Evolutionary conservation across 1,284 basidiomycete species (phyloP).

Genomic region (Laetiporus sulphureus): DNA sequence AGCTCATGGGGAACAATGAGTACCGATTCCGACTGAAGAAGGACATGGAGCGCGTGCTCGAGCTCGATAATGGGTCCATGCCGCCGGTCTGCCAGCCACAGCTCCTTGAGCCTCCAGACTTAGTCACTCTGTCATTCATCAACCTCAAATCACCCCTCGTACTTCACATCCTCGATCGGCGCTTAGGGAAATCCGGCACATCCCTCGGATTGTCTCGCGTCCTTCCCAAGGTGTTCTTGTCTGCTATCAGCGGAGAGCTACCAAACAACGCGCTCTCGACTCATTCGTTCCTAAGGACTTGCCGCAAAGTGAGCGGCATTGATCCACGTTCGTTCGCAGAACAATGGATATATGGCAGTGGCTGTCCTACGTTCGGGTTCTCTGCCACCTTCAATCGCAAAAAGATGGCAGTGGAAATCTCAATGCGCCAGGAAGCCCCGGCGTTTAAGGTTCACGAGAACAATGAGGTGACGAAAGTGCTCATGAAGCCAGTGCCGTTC

Average conservation of each 20-base stretch:
- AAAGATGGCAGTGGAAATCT: slow-evolving; percentile 96
- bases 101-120: slow-evolving; percentile 76
- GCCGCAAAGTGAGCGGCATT: slow-evolving; percentile 89
- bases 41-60: slow-evolving; percentile 92
- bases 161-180: slow-evolving; percentile 91
- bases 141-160: slow-evolving; percentile 95
- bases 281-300: slow-evolving; percentile 85
- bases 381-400: slow-evolving; percentile 94
- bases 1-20: slow-evolving; percentile 93
- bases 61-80: slow-evolving; percentile 85
- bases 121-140: slow-evolving; percentile 76
- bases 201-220: slow-evolving; percentile 92
- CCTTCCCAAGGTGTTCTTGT: slow-evolving; percentile 91
- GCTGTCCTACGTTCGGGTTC: slow-evolving; percentile 89
- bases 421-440: slow-evolving; percentile 84
- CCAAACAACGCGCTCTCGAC: slow-evolving; percentile 85
- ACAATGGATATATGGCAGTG: slow-evolving; percentile 98
- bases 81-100: slow-evolving; percentile 93
- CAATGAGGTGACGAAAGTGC: slow-evolving; percentile 58
- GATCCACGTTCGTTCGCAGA: slow-evolving; percentile 90
- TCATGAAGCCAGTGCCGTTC: slow-evolving; percentile 78
- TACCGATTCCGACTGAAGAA: slow-evolving; percentile 94
- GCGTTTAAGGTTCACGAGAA: slow-evolving; percentile 65
- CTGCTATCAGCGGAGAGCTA: slow-evolving; percentile 90
- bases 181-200: slow-evolving; percentile 91